Evolutionary conservation across 2,329 filamentous ascomycete species (phyloP), one percentile per base, ranked within the genome.

Genomic region (Bipolaris oryzae): DNA sequence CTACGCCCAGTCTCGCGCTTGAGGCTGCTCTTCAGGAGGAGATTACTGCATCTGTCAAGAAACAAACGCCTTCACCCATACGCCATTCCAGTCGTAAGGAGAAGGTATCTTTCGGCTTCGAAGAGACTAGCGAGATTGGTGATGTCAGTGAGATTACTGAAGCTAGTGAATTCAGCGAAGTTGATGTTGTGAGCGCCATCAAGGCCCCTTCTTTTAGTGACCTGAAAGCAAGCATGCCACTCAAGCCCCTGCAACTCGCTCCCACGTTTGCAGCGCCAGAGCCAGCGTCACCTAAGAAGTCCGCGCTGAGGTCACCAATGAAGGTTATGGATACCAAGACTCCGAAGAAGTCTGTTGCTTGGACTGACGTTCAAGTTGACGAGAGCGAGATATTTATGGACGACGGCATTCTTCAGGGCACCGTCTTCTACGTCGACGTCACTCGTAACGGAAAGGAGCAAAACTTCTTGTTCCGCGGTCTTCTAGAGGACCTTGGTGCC

Each of bases 401-500:
- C 10, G 64, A 69, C n/a, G 67, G 67, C 15, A 60, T 68, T 41
- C 66, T 76, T 28, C 58, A 63, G 21, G 92, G 91, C 1, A 89
- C 87, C 15, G 85, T 92, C 3, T 89, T 95, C 4, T 92, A 88
- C 70, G 90, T 95, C 1, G 92, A 96, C 73, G 91, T 96, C 2
- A 86, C 91, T 71, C 89, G 85, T 7, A 90, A 95, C 68, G 92
- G 92, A 5, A 88, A 87, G 34, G 63, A 70, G 18, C 66, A 71
- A 25, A 67, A 68, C 47, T 87, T 67, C 50, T 86, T 95, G 54
- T 96, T 96, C 72, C 83, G 91, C 15, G 89, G 93, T 65, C 82
- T 96, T 6, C 82, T 96, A 20, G 85, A 82, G 7, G 86, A 91
- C 68, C 92, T 96, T 85, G 92, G 92, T 10, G 92, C 92, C 18